Evolutionary conservation across 2,329 filamentous ascomycete species (phyloP), one percentile per base, ranked within the genome.

Genomic region (Elsinoe necatrix): DNA sequence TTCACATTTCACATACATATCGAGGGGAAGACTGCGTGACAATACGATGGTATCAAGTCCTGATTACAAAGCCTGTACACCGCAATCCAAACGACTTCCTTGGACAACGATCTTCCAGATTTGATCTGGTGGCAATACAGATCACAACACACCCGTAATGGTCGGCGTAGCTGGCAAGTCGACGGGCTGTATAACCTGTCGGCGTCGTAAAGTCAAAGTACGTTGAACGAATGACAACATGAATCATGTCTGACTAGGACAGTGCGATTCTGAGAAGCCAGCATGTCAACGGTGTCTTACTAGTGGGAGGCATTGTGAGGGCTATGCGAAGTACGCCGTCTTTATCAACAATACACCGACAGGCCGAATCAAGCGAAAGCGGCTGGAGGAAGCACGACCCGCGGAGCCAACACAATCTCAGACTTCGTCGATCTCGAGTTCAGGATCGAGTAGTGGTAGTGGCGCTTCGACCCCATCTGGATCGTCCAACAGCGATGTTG

Each of bases 161-260:
- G 80, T 83, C 61, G 81, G 81, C 55, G 80, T 84, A 58, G 76
- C 80, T 35, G 81, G 81, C 54, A 83, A 83, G 67, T 84, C 80
- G 66, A 83, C 83, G 67, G 81, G 80, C 35, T 84, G 81, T 69
- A 80, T 82, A 67, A 83, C 81, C 23, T 84, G 81, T 65, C 73
- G 81, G 50, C 71, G 74, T 25, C 72, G 55, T 21, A 57, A 57
- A 25, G 39, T 57, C 25, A 50, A 51, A 16, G 55, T 52, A 21
- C 16, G 55, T 31, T 14, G 18, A n/a, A 4, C 39, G 18, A 31
- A 3, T 20, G 16, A 16, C 34, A 4, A 4, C 14, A 45, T n/a
- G 14, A n/a, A 18, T 14, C 23, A 20, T 42, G 5, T 39, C 42
- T 52, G 23, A 43, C 21, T 6, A 20, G 11, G 14, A 31, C 37